These are phyloP conservation scores for Schizothecium vesticola DNA, from an alignment of 495 filamentous ascomycete species.

Conservation along the genomic window DNA sequence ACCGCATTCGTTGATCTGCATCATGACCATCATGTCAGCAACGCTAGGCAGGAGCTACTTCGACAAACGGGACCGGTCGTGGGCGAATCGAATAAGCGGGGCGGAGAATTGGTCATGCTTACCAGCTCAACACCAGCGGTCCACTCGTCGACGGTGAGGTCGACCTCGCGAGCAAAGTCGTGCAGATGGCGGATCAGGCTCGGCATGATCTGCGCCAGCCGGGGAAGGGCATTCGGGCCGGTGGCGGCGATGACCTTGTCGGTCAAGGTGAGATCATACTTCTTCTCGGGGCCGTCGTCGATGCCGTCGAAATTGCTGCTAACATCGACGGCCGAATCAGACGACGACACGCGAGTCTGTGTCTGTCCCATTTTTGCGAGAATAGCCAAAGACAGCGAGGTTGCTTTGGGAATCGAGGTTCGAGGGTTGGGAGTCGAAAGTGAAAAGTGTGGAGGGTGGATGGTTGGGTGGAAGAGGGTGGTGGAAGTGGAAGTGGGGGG, in stretches of 20 bases:
- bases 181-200: slow-evolving; percentile 53
- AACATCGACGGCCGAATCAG: slow-evolving; percentile 6
- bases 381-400: neutral
- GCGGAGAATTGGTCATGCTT: slow-evolving; percentile 12
- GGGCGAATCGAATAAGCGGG: neutral
- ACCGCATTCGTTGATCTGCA: slow-evolving; percentile 66
- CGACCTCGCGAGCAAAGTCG: slow-evolving; percentile 55
- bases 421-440: neutral
- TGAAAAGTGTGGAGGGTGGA: neutral
- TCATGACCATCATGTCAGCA: slow-evolving; percentile 10
- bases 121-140: slow-evolving; percentile 40
- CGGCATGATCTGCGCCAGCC: slow-evolving; percentile 48
- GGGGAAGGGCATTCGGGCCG: slow-evolving; percentile 58
- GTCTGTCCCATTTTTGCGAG: slow-evolving; percentile 22
- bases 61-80: neutral
- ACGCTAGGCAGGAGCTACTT: neutral
- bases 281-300: slow-evolving; percentile 7
- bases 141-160: slow-evolving; percentile 53
- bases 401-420: neutral
- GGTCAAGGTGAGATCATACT: slow-evolving; percentile 58
- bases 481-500: neutral
- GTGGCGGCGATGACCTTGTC: slow-evolving; percentile 65
- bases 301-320: slow-evolving; percentile 1
- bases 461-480: neutral
- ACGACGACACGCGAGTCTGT: slow-evolving; percentile 13